These are phyloP conservation scores for Diutina siamensis DNA, from an alignment of 1,139 yeast genomes.

Conservation along the genomic window DNA sequence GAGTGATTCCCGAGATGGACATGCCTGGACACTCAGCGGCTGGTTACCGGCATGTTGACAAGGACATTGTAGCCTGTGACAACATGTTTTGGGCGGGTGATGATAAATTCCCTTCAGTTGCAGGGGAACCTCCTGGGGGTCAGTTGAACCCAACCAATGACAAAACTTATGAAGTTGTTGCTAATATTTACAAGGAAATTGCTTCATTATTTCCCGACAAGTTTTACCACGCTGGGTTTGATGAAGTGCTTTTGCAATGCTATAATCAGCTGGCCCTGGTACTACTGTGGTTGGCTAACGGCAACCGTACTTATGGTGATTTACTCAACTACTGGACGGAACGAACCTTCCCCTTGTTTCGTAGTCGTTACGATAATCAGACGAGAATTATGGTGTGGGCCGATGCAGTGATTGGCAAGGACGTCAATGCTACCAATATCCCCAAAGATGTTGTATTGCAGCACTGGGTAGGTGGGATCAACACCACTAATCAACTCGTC, in stretches of 20 bases:
- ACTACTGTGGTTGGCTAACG: conserved; percentile 22
- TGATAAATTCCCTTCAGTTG: conserved; percentile 17
- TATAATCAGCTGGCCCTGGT: conserved; percentile 21
- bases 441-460: conserved; percentile 28
- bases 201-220: conserved; percentile 23
- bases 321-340: conserved; percentile 31
- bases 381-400: conserved; percentile 35
- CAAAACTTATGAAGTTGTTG: conserved; percentile 24
- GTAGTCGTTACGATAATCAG: conserved; percentile 11
- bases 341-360: conserved; percentile 20
- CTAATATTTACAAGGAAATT: conserved; percentile 27
- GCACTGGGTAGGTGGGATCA: conserved; percentile 19
- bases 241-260: conserved; percentile 29
- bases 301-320: conserved; percentile 18
- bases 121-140: conserved; percentile 38
- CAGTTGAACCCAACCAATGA: conserved; percentile 30
- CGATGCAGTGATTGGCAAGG: conserved; percentile 22
- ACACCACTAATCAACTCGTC: conserved; percentile 17
- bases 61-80: conserved; percentile 24
- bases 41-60: conserved; percentile 30
- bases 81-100: conserved; percentile 22
- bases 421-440: conserved; percentile 13
- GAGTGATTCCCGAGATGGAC: conserved; percentile 38
- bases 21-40: conserved; percentile 38
- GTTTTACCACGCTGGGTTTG: conserved; percentile 36